Conservation (phyloP, 139 green algal species). For the Micromonas commoda region DNA sequence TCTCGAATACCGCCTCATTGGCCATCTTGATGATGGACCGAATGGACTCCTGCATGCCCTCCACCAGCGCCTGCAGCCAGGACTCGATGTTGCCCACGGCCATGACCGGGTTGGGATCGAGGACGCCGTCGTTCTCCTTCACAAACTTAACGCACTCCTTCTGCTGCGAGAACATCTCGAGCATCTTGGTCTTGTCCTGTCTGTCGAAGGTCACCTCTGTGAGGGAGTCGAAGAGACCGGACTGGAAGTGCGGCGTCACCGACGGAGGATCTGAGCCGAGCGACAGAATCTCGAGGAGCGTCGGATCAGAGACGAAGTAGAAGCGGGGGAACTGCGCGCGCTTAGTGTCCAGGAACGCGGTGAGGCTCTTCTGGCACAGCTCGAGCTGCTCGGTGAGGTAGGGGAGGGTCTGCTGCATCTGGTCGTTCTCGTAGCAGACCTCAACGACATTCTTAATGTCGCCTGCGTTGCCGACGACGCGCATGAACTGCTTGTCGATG, state of each 20-base stretch:
- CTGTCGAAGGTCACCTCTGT: conserved; percentile 63
- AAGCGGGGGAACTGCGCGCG: conserved; percentile 71
- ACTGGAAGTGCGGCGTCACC: conserved; percentile 76
- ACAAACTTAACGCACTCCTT: conserved; percentile 76
- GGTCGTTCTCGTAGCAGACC: conserved; percentile 56
- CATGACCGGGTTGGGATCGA: conserved; percentile 45
- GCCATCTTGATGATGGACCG: conserved; percentile 69
- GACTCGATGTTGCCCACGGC: conserved; percentile 87
- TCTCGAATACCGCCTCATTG: conserved; percentile 71
- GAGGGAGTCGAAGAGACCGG: conserved; percentile 88
- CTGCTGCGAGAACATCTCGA: conserved; percentile 72
- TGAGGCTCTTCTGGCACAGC: conserved; percentile 72
- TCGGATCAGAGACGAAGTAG: conserved; percentile 82
- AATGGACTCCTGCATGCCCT: conserved; percentile 84
- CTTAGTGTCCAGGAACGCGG: conserved; percentile 78
- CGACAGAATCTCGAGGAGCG: conserved; percentile 68
- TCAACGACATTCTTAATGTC: conserved; percentile 70
- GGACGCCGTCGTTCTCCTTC: conserved; percentile 65
- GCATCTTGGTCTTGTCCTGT: conserved; percentile 65
- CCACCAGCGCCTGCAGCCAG: conserved; percentile 89
- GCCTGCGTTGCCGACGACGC: conserved; percentile 64
- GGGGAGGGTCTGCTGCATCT: conserved; percentile 50
- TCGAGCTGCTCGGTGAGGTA: conserved; percentile 60
- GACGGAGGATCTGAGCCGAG: conserved; percentile 61
- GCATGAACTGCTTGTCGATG: conserved; percentile 69